Evolutionary conservation across 164 flowering plant genomes (phyloP).

Genomic region (Akebia trifoliata): DNA sequence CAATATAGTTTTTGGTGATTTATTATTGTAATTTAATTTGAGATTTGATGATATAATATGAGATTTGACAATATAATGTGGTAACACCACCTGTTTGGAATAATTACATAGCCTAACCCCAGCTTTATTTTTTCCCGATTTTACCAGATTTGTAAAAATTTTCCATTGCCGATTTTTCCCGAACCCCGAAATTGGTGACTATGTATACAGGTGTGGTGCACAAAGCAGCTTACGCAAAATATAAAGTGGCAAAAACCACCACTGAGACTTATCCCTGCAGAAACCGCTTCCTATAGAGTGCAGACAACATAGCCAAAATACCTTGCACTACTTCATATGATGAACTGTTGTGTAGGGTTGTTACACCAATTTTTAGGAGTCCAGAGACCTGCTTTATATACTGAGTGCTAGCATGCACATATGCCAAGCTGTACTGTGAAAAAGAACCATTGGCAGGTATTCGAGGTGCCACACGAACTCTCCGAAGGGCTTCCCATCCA

Average conservation of each 20-base stretch:
- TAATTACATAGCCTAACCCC: no score
- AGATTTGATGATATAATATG: no score
- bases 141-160: no score
- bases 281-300: not conserved
- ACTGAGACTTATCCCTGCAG: not conserved
- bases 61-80: no score
- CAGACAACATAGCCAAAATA: slow-evolving; percentile 17
- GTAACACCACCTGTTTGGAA: no score
- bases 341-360: slow-evolving; percentile 57
- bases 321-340: slow-evolving; percentile 84
- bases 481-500: slow-evolving; percentile 69
- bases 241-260: slow-evolving; percentile 6
- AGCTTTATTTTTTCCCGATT: no score
- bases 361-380: slow-evolving; percentile 69
- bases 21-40: no score
- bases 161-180: no score
- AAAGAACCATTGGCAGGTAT: slow-evolving; percentile 57
- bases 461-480: slow-evolving; percentile 46
- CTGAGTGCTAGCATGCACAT: slow-evolving; percentile 67
- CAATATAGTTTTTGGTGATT: no score
- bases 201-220: no score
- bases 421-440: slow-evolving; percentile 72
- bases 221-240: not conserved
- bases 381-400: slow-evolving; percentile 83
- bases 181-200: no score